phyloP scores from a whole-genome alignment of 2,329 filamentous ascomycete species.

The Sclerotinia borealis region DNA sequence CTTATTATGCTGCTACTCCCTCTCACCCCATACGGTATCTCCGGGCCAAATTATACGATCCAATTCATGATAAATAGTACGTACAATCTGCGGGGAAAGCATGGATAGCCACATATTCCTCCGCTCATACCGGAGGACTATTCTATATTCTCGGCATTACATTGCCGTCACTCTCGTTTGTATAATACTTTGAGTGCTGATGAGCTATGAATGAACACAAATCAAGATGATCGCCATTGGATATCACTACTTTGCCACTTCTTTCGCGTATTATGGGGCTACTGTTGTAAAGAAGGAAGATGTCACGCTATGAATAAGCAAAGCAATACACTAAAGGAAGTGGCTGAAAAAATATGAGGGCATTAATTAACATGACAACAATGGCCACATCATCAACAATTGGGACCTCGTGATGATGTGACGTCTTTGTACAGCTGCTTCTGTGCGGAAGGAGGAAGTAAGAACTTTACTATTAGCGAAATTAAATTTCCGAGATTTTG shows the following conservation, averaged over 20 bases:
- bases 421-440: background rate
- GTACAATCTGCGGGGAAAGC: background rate
- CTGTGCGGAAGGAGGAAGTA: background rate
- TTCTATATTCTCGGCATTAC: background rate
- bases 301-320: conserved; percentile 3
- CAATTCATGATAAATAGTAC: background rate
- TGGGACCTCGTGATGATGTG: background rate
- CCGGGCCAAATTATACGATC: background rate
- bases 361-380: background rate
- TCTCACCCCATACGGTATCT: background rate
- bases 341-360: background rate
- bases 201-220: background rate
- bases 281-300: background rate
- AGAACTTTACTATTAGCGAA: background rate
- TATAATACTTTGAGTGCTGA: background rate
- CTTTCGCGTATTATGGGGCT: background rate
- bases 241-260: background rate
- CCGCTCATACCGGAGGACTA: background rate
- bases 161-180: background rate
- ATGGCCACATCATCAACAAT: background rate
- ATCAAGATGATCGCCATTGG: background rate
- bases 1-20: background rate
- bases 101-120: background rate
- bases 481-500: background rate
- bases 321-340: background rate